Conservation (phyloP, 768 basidiomycete species). For the Russula vinacea region DNA sequence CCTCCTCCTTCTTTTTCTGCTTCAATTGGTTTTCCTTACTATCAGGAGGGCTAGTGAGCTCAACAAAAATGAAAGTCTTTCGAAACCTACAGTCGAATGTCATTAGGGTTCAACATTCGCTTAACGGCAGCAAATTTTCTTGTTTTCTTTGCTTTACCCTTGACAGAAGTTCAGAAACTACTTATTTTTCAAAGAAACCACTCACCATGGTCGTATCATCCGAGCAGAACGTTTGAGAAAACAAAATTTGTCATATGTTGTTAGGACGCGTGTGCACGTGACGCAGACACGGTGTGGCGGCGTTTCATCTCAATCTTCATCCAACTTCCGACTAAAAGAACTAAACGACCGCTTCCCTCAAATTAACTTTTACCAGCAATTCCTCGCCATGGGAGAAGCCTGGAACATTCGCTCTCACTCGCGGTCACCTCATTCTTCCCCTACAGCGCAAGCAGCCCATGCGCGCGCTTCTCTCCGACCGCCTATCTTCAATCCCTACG, state of each 20-base stretch:
- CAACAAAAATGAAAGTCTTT: neutral
- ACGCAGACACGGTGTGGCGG: conserved; percentile 12
- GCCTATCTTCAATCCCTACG: conserved; percentile 68
- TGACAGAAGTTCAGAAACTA: neutral
- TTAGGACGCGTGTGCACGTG: conserved; percentile 24
- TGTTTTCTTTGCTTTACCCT: conserved; percentile 92
- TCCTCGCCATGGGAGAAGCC: conserved; percentile 16
- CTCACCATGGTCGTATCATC: conserved; percentile 14
- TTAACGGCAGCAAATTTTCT: conserved; percentile 94
- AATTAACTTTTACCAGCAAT: neutral
- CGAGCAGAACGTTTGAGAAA: neutral
- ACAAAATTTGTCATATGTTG: conserved; percentile 6
- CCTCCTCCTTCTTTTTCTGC: conserved; percentile 79
- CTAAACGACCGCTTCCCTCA: neutral
- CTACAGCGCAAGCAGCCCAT: conserved; percentile 3
- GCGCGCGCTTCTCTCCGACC: conserved; percentile 36
- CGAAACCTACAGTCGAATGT: conserved; percentile 78
- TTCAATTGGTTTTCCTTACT: conserved; percentile 95
- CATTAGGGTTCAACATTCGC: conserved; percentile 89
- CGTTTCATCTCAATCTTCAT: neutral
- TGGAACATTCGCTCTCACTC: conserved; percentile 12
- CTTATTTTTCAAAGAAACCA: neutral
- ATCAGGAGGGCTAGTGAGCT: conserved; percentile 1
- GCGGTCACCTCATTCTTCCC: conserved; percentile 9
- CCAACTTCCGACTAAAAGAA: neutral